phyloP scores from a whole-genome alignment of 257 asterid species.

The Solanum gracilifrons region DNA sequence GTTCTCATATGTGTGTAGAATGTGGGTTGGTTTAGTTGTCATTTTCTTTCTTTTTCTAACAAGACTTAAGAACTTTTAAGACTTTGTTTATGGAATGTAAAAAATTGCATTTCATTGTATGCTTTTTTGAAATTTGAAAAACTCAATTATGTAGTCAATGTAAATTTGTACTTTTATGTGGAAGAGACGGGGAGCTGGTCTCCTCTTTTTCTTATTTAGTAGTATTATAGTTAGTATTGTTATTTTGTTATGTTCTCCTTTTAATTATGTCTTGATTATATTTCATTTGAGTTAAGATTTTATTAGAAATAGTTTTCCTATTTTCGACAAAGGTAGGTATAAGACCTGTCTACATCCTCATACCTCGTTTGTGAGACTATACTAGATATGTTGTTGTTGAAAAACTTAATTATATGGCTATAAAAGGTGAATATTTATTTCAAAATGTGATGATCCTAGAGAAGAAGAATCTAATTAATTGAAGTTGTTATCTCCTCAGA shows the following conservation, averaged over 20 bases:
- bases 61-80: neutral
- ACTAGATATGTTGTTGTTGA: neutral
- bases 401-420: neutral
- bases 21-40: neutral
- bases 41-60: neutral
- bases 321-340: no score
- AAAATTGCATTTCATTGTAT: neutral
- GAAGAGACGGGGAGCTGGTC: neutral
- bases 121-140: neutral
- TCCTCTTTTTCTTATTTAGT: neutral
- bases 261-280: neutral
- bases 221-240: neutral
- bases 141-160: neutral
- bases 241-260: neutral
- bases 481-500: no score
- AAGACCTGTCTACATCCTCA: no score
- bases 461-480: no score
- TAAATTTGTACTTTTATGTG: neutral
- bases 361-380: no score
- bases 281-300: no score
- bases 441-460: no score
- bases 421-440: no score
- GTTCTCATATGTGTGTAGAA: neutral
- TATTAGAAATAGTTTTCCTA: no score
- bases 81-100: neutral